Conservation (phyloP, 192 early-diverging fungal species). For the Funneliformis mosseae region DNA sequence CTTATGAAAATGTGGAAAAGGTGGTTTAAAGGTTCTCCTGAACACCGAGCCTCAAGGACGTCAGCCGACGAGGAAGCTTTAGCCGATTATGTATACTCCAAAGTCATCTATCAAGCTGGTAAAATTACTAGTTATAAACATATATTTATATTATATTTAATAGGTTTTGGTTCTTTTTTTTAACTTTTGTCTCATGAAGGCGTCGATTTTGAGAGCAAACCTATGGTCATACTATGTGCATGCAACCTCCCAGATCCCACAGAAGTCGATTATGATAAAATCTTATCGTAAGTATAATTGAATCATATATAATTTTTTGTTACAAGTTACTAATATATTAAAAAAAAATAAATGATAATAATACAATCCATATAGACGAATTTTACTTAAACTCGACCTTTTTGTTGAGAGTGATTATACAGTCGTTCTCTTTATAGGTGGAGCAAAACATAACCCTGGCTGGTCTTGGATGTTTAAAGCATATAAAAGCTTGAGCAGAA, state of each 20-base stretch:
- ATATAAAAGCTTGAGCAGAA: constrained; percentile 79
- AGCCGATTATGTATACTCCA: constrained; percentile 32
- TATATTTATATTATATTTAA: too few species aligned
- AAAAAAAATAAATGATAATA: too few species aligned
- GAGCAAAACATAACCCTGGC: constrained; percentile 73
- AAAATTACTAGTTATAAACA: neutral
- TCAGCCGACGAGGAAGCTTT: constrained; percentile 33
- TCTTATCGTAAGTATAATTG: constrained; percentile 63
- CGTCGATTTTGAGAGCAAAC: constrained; percentile 80
- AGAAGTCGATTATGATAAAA: constrained; percentile 78
- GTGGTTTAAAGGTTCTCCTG: neutral
- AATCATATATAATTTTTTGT: constrained; percentile 31
- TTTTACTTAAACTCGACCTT: constrained; percentile 67
- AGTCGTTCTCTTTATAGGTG: constrained; percentile 83
- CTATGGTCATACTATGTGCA: constrained; percentile 81
- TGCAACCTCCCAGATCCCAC: constrained; percentile 87
- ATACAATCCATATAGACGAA: constrained; percentile 39
- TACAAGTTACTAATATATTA: neutral
- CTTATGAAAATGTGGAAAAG: constrained; percentile 16
- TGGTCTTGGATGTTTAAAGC: constrained; percentile 86
- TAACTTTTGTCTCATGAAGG: constrained; percentile 50
- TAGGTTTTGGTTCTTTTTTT: neutral
- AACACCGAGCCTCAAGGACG: neutral
- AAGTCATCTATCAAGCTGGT: constrained; percentile 37
- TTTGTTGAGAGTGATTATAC: constrained; percentile 93